phyloP scores from a whole-genome alignment of 768 basidiomycete genomes.

The Punctularia strigosozonata region DNA sequence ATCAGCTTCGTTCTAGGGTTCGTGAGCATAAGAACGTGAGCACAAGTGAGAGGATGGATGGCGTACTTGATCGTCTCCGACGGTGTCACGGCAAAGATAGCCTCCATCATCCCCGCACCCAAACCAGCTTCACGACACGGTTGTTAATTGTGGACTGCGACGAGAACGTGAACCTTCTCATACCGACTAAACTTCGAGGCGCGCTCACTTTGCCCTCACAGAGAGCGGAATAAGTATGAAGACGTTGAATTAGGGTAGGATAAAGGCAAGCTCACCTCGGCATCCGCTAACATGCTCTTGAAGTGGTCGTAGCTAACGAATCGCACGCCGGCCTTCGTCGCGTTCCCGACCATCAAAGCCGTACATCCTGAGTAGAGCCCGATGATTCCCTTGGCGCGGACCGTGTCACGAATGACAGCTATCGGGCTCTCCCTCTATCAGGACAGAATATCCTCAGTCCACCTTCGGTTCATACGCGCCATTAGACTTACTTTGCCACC shows the following conservation, averaged over 20 bases:
- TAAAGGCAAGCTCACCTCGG: conserved; percentile 42
- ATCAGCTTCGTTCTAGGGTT: conserved; percentile 83
- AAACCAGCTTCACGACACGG: conserved; percentile 42
- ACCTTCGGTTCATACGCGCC: not conserved
- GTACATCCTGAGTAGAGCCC: conserved; percentile 93
- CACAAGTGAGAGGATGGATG: not conserved
- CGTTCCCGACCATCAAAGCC: conserved; percentile 85
- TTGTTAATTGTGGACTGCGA: not conserved
- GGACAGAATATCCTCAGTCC: not conserved
- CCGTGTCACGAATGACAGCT: conserved; percentile 61
- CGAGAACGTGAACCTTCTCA: conserved; percentile 1
- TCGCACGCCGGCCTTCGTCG: conserved; percentile 89
- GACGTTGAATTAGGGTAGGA: not conserved
- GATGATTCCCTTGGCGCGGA: conserved; percentile 59
- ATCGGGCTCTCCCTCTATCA: conserved; percentile 56
- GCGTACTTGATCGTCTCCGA: conserved; percentile 96
- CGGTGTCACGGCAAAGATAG: conserved; percentile 90
- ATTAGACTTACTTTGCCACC: conserved; percentile 49
- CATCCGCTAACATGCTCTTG: conserved; percentile 72
- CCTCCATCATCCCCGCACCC: conserved; percentile 86
- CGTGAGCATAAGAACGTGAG: not conserved
- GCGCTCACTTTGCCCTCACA: conserved; percentile 82
- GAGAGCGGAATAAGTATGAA: conserved; percentile 1
- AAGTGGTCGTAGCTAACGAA: conserved; percentile 94
- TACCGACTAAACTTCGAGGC: conserved; percentile 73